Percentiles rank a stretch among this genome's conserved stretches.
phyloP scores from a whole-genome alignment of 2,329 filamentous ascomycete genomes.

The Beauveria bassiana region DNA sequence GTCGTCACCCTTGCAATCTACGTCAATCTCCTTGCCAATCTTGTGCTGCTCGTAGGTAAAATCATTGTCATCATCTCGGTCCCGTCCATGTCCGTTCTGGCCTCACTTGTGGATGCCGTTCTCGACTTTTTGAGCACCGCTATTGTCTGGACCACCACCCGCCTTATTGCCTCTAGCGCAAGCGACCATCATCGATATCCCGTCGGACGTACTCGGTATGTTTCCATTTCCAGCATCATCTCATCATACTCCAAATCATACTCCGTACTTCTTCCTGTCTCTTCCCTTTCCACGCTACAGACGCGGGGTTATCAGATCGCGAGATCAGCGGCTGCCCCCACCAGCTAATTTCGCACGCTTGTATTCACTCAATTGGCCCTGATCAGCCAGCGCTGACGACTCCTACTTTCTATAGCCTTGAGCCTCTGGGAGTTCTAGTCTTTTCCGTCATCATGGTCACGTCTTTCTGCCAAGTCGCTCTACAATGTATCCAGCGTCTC shows the following conservation, averaged over 20 bases:
- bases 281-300: not conserved
- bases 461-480: slow-evolving; percentile 69
- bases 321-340: not conserved
- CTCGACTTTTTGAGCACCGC: slow-evolving; percentile 75
- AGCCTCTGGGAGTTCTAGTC: slow-evolving; percentile 72
- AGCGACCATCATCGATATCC: slow-evolving; percentile 71
- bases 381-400: slow-evolving; percentile 15
- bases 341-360: not conserved
- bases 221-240: not conserved
- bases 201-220: slow-evolving; percentile 58
- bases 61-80: slow-evolving; percentile 69
- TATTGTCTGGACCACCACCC: slow-evolving; percentile 73
- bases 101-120: slow-evolving; percentile 69
- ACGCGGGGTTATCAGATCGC: not conserved
- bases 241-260: not conserved
- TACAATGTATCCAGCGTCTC: slow-evolving; percentile 62
- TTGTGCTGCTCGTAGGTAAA: slow-evolving; percentile 66
- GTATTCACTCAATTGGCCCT: not conserved
- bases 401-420: slow-evolving; percentile 41
- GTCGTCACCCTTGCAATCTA: slow-evolving; percentile 85
- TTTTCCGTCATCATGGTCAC: slow-evolving; percentile 85
- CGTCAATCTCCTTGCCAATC: slow-evolving; percentile 73
- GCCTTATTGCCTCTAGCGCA: slow-evolving; percentile 56
- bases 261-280: not conserved
- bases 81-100: slow-evolving; percentile 73